Evolutionary conservation across 495 filamentous ascomycete genomes (phyloP), one percentile per base, ranked within the genome.

Genomic region (Xylaria curta): DNA sequence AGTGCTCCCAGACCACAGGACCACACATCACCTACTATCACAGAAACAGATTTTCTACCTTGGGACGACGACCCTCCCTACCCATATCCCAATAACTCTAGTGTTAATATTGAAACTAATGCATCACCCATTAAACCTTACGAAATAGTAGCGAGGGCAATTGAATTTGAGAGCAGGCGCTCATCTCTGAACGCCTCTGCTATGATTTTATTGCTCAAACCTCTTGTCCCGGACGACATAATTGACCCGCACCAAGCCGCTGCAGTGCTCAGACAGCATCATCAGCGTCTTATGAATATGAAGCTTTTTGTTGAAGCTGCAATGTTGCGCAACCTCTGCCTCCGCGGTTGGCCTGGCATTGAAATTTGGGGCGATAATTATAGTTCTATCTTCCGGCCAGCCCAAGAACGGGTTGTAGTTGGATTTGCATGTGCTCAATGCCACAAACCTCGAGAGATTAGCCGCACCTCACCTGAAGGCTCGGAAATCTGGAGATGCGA

Each of bases 301-400:
- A 86, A 87, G 54, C 86, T 93, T 77, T 89, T 90, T 75, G 77
- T 88, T 47, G 89, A 93, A 75, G 91, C 92, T 26, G 86, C 91
- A 7, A 84, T 91, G 40, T 85, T 94, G 17, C 90, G 92, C 4
- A 89, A 92, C 38, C 82, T 91, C 36, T 92, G 89, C 71, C 86
- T 84, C 63, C 75, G 82, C 28, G 87, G 75, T 62, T 89, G 75
- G 85, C 83, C 84, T 42, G 84, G 81, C 8, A 76, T 86, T 31
- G 77, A 81, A 0, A 63, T 69, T 12, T 84, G 79, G 78, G 83
- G 83, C 1, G 81, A 83, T 0, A 80, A 85, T 24, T 92, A 91
- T 75, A 84, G 87, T 0, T 78, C 87, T 12, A 85, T 94, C 15
- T 90, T 89, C 71, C 84, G 86, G 1, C 84, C 88, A 21, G 88